Conservation (phyloP, 2,329 filamentous ascomycete species). For the Nannizzia gypsea region DNA sequence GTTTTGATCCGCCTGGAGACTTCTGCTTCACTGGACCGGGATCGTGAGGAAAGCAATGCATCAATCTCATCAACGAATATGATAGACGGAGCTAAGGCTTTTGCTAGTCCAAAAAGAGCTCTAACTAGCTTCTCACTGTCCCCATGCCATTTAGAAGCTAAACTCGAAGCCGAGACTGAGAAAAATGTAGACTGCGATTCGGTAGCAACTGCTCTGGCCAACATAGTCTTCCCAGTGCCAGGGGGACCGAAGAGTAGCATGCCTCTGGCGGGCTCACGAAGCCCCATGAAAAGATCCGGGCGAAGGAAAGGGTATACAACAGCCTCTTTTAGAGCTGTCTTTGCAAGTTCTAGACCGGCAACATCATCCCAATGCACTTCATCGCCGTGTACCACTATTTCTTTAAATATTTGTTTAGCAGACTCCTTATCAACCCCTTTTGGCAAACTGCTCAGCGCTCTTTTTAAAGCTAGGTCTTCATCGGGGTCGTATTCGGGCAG, state of each 20-base stretch:
- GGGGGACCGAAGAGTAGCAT: conserved; percentile 96
- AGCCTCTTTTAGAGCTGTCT: conserved; percentile 82
- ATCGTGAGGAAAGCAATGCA: conserved; percentile 73
- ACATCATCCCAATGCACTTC: conserved; percentile 93
- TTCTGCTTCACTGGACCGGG: conserved; percentile 71
- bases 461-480: conserved; percentile 46
- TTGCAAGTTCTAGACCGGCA: conserved; percentile 79
- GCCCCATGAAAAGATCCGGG: conserved; percentile 88
- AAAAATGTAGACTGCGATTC: conserved; percentile 94
- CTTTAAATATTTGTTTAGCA: conserved; percentile 86
- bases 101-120: conserved; percentile 81
- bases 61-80: conserved; percentile 99
- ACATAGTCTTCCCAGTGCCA: conserved; percentile 97
- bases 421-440: conserved; percentile 69
- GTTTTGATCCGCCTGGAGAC: conserved; percentile 91
- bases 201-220: conserved; percentile 85
- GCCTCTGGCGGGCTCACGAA: conserved; percentile 83
- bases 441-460: conserved; percentile 65
- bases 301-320: conserved; percentile 95
- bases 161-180: conserved; percentile 83
- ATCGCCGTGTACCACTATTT: conserved; percentile 88
- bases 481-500: conserved; percentile 30
- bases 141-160: conserved; percentile 92
- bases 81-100: conserved; percentile 79
- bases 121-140: conserved; percentile 94